A percentile compares a stretch with the other conserved stretches of the same genome.
phyloP scores from a whole-genome alignment of 441 rosid species.

The Euphorbia celastroides region DNA sequence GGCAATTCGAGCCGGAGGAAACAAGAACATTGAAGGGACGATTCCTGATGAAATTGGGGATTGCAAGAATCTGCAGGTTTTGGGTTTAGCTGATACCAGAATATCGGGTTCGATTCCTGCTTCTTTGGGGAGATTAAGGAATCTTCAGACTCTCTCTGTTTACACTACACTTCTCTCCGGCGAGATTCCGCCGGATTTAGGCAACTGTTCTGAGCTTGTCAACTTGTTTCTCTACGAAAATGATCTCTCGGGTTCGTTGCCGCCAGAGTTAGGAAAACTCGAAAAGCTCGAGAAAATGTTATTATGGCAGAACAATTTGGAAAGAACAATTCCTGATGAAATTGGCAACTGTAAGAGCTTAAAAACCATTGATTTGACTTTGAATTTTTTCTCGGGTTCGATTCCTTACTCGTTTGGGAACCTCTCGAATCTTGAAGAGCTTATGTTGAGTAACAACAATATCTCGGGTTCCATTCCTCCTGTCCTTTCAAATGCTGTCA shows the following conservation, averaged over 20 bases:
- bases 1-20: constrained; percentile 80
- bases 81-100: constrained; percentile 80
- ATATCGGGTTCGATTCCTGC: constrained; percentile 67
- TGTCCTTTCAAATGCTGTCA: constrained; percentile 51
- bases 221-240: constrained; percentile 76
- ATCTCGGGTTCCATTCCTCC: constrained; percentile 80
- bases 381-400: constrained; percentile 69
- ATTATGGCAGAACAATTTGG: constrained; percentile 80
- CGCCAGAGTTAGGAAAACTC: constrained; percentile 61
- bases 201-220: constrained; percentile 90
- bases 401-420: constrained; percentile 65
- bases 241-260: constrained; percentile 73
- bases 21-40: constrained; percentile 62
- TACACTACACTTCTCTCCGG: constrained; percentile 85
- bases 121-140: constrained; percentile 66
- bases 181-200: constrained; percentile 70
- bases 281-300: constrained; percentile 59
- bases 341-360: constrained; percentile 72
- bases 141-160: constrained; percentile 62
- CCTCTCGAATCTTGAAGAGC: constrained; percentile 61
- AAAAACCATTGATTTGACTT: constrained; percentile 63
- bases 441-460: constrained; percentile 85
- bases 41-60: constrained; percentile 78
- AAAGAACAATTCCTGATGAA: constrained; percentile 72
- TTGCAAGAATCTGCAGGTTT: constrained; percentile 60